phyloP scores from a whole-genome alignment of 1,139 yeast species.

The Suhomyces taliae region DNA sequence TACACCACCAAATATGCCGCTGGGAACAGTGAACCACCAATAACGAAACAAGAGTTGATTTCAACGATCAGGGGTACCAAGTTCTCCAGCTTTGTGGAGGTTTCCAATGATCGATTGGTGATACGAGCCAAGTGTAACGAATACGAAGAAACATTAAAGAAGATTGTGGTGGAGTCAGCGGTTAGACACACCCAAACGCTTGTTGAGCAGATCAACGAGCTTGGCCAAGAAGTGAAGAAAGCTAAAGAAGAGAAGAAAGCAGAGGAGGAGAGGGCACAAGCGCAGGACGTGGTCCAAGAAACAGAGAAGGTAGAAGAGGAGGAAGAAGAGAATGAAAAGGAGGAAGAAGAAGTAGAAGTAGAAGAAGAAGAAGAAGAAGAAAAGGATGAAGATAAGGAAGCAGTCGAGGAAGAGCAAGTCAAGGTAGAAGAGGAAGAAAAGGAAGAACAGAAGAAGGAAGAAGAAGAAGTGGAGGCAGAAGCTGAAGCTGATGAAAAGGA shows the following conservation, averaged over 20 bases:
- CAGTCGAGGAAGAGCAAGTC: not conserved
- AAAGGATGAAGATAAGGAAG: not conserved
- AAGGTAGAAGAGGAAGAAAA: constrained; percentile 2
- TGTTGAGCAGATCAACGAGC: constrained; percentile 29
- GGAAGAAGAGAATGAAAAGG: constrained; percentile 1
- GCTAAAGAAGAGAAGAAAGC: not conserved
- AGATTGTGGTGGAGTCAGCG: constrained; percentile 27
- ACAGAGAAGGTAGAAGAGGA: constrained; percentile 4
- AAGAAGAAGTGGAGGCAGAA: not conserved
- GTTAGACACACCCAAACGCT: constrained; percentile 26
- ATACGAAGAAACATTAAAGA: constrained; percentile 21
- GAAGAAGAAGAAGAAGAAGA: not conserved
- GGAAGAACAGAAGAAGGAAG: not conserved
- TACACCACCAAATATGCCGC: constrained; percentile 9
- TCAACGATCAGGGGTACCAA: constrained; percentile 13
- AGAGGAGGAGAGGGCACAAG: not conserved
- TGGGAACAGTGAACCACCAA: not conserved
- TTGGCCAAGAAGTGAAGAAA: constrained; percentile 11
- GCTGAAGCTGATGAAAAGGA: not conserved
- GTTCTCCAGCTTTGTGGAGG: constrained; percentile 21
- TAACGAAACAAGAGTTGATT: constrained; percentile 13
- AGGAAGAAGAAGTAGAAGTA: constrained; percentile 1
- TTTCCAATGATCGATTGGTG: constrained; percentile 19
- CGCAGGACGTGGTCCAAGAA: constrained; percentile 5
- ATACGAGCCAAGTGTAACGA: constrained; percentile 19